phyloP scores from a whole-genome alignment of 2,329 filamentous ascomycete species.

The Monilinia fructicola region DNA sequence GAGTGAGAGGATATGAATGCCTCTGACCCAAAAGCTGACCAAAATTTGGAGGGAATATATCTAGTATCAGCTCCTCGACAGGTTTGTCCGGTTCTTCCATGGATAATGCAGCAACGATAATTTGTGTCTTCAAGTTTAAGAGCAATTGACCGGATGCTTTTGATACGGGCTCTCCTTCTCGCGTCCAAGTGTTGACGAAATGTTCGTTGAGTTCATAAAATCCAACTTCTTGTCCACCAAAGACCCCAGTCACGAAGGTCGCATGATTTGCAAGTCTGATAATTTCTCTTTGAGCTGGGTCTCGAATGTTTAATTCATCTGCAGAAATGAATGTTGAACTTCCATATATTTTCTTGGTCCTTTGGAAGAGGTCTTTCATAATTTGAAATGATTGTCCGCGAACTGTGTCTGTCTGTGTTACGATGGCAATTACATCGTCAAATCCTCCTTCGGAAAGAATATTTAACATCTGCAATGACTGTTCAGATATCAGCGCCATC shows the following conservation, averaged over 20 bases:
- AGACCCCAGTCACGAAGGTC: conserved; percentile 62
- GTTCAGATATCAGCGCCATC: conserved; percentile 21
- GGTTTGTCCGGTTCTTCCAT: conserved; percentile 50
- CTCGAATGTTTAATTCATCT: conserved; percentile 51
- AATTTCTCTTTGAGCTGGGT: conserved; percentile 54
- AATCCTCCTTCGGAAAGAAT: conserved; percentile 57
- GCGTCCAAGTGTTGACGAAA: conserved; percentile 64
- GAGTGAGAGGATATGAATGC: conserved; percentile 55
- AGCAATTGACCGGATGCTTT: conserved; percentile 61
- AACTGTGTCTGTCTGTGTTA: conserved; percentile 54
- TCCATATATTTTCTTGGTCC: conserved; percentile 61
- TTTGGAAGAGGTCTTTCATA: conserved; percentile 61
- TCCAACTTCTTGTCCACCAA: conserved; percentile 62
- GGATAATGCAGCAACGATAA: conserved; percentile 61
- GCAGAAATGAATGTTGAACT: conserved; percentile 52
- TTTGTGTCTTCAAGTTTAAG: conserved; percentile 65
- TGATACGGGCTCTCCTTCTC: conserved; percentile 55
- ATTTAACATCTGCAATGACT: conserved; percentile 60
- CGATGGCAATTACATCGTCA: conserved; percentile 56
- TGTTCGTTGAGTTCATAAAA: conserved; percentile 63
- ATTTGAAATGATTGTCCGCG: conserved; percentile 61
- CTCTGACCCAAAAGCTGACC: conserved; percentile 53
- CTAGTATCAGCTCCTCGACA: conserved; percentile 56
- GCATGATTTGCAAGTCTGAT: conserved; percentile 65
- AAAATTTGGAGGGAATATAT: conserved; percentile 59